These are phyloP conservation scores for Termitomyces heimii DNA, from an alignment of 768 basidiomycete genomes.

Conservation along the genomic window DNA sequence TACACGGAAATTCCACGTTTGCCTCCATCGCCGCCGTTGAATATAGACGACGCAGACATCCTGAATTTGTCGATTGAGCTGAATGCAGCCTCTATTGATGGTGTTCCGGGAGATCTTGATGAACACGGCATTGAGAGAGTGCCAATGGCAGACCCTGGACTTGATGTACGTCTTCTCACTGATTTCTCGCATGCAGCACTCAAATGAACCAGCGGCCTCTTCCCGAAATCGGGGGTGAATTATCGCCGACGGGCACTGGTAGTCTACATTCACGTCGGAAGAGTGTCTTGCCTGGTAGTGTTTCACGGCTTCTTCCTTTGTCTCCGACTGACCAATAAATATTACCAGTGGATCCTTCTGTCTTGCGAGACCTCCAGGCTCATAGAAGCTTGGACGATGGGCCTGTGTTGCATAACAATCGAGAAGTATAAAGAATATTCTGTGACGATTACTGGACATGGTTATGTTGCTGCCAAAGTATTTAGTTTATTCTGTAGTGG, in stretches of 20 bases:
- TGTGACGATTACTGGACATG: not conserved
- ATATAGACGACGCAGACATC: constrained; percentile 81
- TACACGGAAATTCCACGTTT: constrained; percentile 63
- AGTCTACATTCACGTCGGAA: constrained; percentile 89
- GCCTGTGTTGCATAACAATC: constrained; percentile 16
- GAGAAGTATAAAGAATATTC: constrained; percentile 10
- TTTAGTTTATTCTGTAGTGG: constrained; percentile 1
- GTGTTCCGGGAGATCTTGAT: constrained; percentile 62
- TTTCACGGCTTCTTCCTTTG: not conserved
- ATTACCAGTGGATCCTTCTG: constrained; percentile 73
- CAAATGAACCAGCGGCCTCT: constrained; percentile 45
- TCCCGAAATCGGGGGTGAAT: constrained; percentile 60
- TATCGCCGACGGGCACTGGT: constrained; percentile 38
- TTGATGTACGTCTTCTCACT: constrained; percentile 55
- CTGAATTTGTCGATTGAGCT: constrained; percentile 87
- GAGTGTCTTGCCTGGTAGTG: constrained; percentile 85
- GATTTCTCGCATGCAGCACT: not conserved
- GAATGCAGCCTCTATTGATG: constrained; percentile 77
- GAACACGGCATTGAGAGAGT: constrained; percentile 83
- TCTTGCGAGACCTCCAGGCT: constrained; percentile 82
- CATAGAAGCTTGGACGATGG: constrained; percentile 76
- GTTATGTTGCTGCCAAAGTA: not conserved
- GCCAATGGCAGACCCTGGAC: constrained; percentile 87
- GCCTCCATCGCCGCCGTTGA: constrained; percentile 72
- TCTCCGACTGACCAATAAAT: not conserved